phyloP scores from a whole-genome alignment of 176 grass and related monocot species.

The Leersia perrieri region DNA sequence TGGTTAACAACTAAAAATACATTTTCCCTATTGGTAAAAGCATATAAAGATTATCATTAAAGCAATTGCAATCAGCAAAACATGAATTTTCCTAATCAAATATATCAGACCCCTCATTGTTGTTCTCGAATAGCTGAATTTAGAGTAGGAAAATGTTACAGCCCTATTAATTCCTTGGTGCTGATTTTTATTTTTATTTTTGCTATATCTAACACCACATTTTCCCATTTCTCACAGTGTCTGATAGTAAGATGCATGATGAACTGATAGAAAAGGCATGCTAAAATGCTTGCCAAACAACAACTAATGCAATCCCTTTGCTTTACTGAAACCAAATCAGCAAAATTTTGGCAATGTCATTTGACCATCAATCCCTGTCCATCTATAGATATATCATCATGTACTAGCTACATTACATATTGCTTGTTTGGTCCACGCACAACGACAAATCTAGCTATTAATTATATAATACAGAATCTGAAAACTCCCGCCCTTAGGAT shows the following conservation, averaged over 20 bases:
- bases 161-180: neutral
- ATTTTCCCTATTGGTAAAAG: neutral
- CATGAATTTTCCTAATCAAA: neutral
- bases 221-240: neutral
- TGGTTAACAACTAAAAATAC: neutral
- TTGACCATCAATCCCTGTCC: neutral
- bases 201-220: neutral
- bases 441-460: neutral
- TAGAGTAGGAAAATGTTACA: neutral
- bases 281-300: neutral
- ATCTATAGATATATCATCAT: neutral
- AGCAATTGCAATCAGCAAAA: neutral
- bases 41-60: neutral
- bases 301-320: neutral
- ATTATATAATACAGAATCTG: neutral
- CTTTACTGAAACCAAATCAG: constrained; percentile 4
- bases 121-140: neutral
- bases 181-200: neutral
- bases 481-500: neutral
- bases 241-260: neutral
- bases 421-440: neutral
- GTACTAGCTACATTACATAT: neutral
- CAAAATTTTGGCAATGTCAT: neutral
- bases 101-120: neutral
- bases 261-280: neutral